Conservation (phyloP, 495 filamentous ascomycete species). For the Penicillium parvum region DNA sequence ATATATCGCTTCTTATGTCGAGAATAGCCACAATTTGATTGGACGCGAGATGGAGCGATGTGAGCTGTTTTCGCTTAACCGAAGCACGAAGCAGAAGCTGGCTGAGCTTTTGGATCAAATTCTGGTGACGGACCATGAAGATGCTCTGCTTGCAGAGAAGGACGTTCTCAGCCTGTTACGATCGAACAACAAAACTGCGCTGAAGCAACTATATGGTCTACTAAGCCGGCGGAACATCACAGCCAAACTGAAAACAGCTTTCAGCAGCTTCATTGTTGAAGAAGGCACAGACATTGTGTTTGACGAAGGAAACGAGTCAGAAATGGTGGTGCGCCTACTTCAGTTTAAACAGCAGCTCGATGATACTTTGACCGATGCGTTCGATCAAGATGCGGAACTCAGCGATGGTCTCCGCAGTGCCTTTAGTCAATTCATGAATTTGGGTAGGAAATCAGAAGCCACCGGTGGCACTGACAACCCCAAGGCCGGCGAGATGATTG, state of each 20-base stretch:
- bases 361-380: conserved; percentile 64
- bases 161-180: conserved; percentile 67
- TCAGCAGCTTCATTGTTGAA: conserved; percentile 70
- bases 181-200: conserved; percentile 56
- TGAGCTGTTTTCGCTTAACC: conserved; percentile 72
- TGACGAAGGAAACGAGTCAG: conserved; percentile 67
- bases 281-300: conserved; percentile 76
- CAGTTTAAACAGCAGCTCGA: conserved; percentile 79
- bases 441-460: conserved; percentile 59
- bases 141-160: conserved; percentile 54
- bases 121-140: conserved; percentile 58
- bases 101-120: conserved; percentile 63
- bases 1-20: conserved; percentile 67
- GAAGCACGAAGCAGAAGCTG: conserved; percentile 72
- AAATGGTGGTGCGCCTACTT: conserved; percentile 85
- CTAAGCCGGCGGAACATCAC: conserved; percentile 62
- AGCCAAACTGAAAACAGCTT: conserved; percentile 61
- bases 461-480: conserved; percentile 76
- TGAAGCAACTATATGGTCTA: conserved; percentile 73
- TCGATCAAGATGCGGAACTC: conserved; percentile 68
- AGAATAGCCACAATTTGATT: conserved; percentile 60
- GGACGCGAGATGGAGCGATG: conserved; percentile 66
- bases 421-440: conserved; percentile 88
- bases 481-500: conserved; percentile 97
- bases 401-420: conserved; percentile 73